Conservation (phyloP, 345 rosid genomes). For the Brassica cretica region DNA sequence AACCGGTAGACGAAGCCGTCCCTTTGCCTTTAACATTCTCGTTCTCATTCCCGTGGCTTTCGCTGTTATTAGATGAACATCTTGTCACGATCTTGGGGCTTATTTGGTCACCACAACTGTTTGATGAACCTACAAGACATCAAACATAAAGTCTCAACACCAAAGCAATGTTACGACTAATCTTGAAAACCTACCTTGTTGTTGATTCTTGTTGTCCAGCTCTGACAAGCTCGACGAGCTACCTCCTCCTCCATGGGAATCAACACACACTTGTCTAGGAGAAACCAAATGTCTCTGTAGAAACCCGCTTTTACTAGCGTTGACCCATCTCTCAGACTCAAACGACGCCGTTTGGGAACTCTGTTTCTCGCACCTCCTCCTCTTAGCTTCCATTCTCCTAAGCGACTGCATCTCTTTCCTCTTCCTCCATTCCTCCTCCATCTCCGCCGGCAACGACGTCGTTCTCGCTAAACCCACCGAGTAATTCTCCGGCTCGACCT, state of each 20-base stretch:
- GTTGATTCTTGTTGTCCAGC: conserved; percentile 52
- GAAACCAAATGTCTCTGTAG: conserved; percentile 47
- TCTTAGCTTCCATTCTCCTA: conserved; percentile 86
- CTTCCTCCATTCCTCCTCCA: conserved; percentile 94
- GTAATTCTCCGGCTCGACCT: conserved; percentile 41
- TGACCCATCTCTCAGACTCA: conserved; percentile 48
- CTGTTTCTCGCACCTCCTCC: conserved; percentile 83
- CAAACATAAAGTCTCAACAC: not conserved
- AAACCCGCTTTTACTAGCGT: conserved; percentile 38
- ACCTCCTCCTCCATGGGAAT: conserved; percentile 52
- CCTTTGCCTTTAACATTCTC: conserved; percentile 43
- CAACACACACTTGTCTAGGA: conserved; percentile 54
- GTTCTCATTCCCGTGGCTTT: conserved; percentile 33
- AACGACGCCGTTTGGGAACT: conserved; percentile 43
- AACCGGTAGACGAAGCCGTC: conserved; percentile 28
- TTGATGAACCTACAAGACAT: conserved; percentile 43
- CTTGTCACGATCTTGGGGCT: conserved; percentile 35
- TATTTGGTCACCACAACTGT: conserved; percentile 31
- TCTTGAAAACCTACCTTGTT: conserved; percentile 50
- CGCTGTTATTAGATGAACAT: conserved; percentile 32
- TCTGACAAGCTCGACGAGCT: conserved; percentile 71
- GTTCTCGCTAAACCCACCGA: conserved; percentile 61
- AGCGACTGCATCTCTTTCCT: conserved; percentile 82
- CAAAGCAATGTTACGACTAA: not conserved
- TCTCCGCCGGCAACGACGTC: conserved; percentile 82